Evolutionary conservation across 306 rosid genomes (phyloP).

Genomic region (Pterocarpus macrocarpus): DNA sequence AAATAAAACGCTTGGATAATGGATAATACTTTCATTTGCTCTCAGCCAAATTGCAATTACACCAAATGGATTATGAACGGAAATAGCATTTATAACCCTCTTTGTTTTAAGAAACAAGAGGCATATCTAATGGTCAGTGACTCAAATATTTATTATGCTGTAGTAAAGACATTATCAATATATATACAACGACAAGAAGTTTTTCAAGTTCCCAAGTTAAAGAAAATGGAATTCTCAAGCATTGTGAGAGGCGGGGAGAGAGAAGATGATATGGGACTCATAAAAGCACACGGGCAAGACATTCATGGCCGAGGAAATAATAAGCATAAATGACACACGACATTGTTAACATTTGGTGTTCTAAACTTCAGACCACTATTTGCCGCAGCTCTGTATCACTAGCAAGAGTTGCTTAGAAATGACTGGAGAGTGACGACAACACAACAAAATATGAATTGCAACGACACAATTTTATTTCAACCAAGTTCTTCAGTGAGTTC

Average conservation of each 20-base stretch:
- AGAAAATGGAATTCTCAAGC: conserved; percentile 3
- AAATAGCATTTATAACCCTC: neutral
- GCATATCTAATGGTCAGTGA: too few species aligned
- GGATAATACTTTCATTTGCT: too few species aligned
- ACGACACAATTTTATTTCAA: too few species aligned
- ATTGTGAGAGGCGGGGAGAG: conserved; percentile 1
- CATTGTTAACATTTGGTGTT: neutral
- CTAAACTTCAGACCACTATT: neutral
- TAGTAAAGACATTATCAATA: too few species aligned
- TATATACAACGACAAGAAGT: neutral
- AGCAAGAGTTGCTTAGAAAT: neutral
- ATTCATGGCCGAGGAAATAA: neutral
- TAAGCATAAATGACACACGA: neutral
- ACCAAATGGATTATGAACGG: neutral
- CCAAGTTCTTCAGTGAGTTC: too few species aligned
- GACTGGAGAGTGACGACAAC: neutral
- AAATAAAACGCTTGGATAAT: too few species aligned
- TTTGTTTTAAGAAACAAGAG: too few species aligned
- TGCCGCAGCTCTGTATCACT: neutral
- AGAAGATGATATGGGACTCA: neutral
- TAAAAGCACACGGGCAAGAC: neutral
- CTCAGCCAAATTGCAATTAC: too few species aligned
- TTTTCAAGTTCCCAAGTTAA: neutral
- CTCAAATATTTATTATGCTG: too few species aligned
- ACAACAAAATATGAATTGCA: neutral